These are phyloP conservation scores for Botryosphaeria dothidea DNA, from an alignment of 2,329 filamentous ascomycete species.

Conservation along the genomic window DNA sequence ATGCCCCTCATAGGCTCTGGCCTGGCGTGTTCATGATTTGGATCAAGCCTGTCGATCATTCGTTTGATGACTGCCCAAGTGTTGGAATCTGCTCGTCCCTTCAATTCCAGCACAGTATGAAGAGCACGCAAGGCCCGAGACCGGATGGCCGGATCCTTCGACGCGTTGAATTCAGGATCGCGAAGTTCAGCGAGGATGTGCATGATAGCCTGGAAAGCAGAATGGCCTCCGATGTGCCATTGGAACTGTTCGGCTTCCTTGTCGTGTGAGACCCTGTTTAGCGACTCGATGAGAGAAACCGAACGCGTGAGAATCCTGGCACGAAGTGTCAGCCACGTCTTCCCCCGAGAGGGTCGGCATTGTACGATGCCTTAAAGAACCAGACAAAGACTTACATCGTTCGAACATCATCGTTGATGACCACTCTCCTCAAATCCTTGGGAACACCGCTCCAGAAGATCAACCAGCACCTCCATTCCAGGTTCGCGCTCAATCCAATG, in stretches of 20 bases:
- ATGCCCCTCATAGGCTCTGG: conserved; percentile 1
- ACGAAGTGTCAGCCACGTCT: not conserved
- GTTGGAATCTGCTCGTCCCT: conserved; percentile 33
- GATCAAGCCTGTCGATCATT: conserved; percentile 40
- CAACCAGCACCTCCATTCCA: conserved; percentile 40
- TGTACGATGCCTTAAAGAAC: not conserved
- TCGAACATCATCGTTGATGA: conserved; percentile 10
- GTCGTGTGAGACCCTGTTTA: conserved; percentile 37
- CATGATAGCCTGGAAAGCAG: conserved; percentile 33
- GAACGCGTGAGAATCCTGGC: conserved; percentile 40
- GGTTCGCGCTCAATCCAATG: conserved; percentile 32
- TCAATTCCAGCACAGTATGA: conserved; percentile 33
- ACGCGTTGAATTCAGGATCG: conserved; percentile 36
- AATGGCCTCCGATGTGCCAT: conserved; percentile 37
- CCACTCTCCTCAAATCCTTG: conserved; percentile 9
- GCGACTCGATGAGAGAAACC: conserved; percentile 38
- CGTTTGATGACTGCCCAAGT: conserved; percentile 38
- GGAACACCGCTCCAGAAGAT: conserved; percentile 43
- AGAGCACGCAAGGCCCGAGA: conserved; percentile 33
- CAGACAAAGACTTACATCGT: not conserved
- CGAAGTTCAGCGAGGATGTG: conserved; percentile 41
- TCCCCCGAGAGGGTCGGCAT: too few relatives aligned
- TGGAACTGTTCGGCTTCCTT: conserved; percentile 38
- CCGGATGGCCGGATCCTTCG: conserved; percentile 25
- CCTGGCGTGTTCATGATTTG: conserved; percentile 25